phyloP scores from a whole-genome alignment of 495 filamentous ascomycete species.

The Opeltia flavorubescens region DNA sequence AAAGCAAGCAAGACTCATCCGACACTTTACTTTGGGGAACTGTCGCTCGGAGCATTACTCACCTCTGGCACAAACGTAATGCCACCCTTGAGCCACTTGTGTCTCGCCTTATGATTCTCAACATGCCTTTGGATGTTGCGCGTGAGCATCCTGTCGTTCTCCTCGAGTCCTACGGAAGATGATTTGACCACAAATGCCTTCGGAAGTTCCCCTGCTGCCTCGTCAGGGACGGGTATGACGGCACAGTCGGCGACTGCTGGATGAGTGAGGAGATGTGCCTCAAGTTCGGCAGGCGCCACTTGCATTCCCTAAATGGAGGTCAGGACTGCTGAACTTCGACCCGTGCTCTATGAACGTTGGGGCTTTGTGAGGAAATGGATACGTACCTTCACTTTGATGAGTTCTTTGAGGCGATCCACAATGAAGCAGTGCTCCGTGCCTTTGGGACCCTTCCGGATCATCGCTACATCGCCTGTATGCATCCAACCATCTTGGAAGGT shows the following conservation, averaged over 20 bases:
- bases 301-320: constrained; percentile 51
- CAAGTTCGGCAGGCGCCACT: constrained; percentile 85
- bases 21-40: not conserved
- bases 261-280: constrained; percentile 76
- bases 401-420: constrained; percentile 81
- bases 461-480: constrained; percentile 73
- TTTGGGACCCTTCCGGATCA: constrained; percentile 45
- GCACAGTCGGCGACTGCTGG: constrained; percentile 69
- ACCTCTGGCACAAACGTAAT: constrained; percentile 52
- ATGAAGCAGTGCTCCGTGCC: constrained; percentile 71
- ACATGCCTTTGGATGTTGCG: constrained; percentile 62
- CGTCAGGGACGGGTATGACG: constrained; percentile 68
- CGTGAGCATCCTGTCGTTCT: constrained; percentile 41
- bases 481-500: constrained; percentile 73
- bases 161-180: constrained; percentile 39
- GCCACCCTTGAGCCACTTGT: constrained; percentile 84
- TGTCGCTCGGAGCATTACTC: not conserved
- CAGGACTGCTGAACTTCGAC: not conserved
- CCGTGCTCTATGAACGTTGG: not conserved
- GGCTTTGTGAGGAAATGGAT: no score
- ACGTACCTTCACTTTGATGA: constrained; percentile 83
- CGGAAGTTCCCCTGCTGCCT: constrained; percentile 64
- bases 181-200: constrained; percentile 81
- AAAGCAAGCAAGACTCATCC: not conserved
- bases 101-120: constrained; percentile 66